These are phyloP conservation scores for Lablab purpureus DNA, from an alignment of 306 rosid genomes.

Conservation along the genomic window DNA sequence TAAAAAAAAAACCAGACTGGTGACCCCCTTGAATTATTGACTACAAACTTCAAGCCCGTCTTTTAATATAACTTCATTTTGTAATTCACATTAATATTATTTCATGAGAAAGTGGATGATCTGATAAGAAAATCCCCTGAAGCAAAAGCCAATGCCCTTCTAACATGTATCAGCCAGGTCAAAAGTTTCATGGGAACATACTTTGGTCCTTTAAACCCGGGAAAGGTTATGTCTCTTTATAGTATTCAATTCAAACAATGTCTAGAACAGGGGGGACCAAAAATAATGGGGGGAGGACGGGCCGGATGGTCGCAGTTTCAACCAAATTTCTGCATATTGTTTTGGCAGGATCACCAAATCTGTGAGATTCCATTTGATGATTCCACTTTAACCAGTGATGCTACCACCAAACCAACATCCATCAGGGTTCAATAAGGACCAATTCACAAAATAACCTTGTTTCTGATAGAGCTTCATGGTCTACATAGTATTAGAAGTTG, in stretches of 20 bases:
- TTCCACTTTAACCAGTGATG: constrained; percentile 39
- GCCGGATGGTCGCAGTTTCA: constrained; percentile 12
- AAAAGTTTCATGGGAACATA: constrained; percentile 45
- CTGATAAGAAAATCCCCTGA: constrained; percentile 6
- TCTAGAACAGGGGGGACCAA: constrained; percentile 21
- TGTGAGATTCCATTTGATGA: constrained; percentile 31
- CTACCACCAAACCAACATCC: constrained; percentile 34
- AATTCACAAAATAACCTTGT: constrained; percentile 31
- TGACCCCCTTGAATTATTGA: not conserved
- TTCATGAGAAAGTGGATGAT: constrained; percentile 16
- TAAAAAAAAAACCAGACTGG: too few relatives aligned
- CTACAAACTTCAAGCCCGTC: constrained; percentile 8
- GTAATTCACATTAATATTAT: constrained; percentile 1
- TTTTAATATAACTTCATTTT: not conserved
- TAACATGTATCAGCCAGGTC: constrained; percentile 6
- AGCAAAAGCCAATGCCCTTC: constrained; percentile 35
- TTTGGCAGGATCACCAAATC: constrained; percentile 17
- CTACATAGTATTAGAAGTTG: constrained; percentile 15
- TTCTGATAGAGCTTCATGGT: constrained; percentile 10
- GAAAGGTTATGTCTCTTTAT: constrained; percentile 44
- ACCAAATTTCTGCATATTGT: constrained; percentile 20
- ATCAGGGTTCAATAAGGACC: constrained; percentile 27
- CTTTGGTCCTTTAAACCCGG: constrained; percentile 45
- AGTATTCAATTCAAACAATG: constrained; percentile 37
- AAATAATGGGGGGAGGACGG: constrained; percentile 18